Evolutionary conservation across 148 eudicot genomes (phyloP).

Genomic region (Rhododendron williamsianum): DNA sequence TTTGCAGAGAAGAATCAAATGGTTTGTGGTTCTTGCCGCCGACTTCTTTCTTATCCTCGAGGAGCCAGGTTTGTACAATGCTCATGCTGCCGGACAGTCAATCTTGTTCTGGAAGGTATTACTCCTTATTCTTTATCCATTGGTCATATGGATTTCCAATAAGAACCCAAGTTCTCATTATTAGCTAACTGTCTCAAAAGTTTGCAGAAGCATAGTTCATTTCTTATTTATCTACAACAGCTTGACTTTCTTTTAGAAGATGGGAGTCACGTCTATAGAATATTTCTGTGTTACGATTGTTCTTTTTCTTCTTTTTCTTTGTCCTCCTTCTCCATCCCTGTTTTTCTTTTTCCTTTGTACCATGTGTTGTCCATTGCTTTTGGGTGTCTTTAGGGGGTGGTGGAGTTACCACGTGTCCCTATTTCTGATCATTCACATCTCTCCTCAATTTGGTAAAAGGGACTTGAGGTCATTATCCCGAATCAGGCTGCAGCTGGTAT

Average conservation of each 20-base stretch:
- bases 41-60: conserved; percentile 59
- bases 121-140: not conserved
- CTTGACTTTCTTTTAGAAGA: not conserved
- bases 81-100: conserved; percentile 69
- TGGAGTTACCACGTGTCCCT: not conserved
- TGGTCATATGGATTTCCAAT: not conserved
- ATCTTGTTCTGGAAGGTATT: conserved; percentile 78
- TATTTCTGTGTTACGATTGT: not conserved
- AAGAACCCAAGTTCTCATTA: not conserved
- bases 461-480: not conserved
- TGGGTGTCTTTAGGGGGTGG: not conserved
- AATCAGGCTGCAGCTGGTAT: not conserved
- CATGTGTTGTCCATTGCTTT: not conserved
- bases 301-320: not conserved
- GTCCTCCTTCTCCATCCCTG: not conserved
- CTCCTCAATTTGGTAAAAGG: not conserved
- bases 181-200: not conserved
- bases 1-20: conserved; percentile 69
- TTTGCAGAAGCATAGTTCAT: not conserved
- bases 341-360: not conserved
- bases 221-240: not conserved
- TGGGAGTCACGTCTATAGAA: not conserved
- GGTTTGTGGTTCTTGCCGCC: conserved; percentile 89
- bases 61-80: conserved; percentile 73
- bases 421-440: not conserved